These are phyloP conservation scores for Colletotrichum spaethianum DNA, from an alignment of 2,329 filamentous ascomycete genomes.

Conservation along the genomic window DNA sequence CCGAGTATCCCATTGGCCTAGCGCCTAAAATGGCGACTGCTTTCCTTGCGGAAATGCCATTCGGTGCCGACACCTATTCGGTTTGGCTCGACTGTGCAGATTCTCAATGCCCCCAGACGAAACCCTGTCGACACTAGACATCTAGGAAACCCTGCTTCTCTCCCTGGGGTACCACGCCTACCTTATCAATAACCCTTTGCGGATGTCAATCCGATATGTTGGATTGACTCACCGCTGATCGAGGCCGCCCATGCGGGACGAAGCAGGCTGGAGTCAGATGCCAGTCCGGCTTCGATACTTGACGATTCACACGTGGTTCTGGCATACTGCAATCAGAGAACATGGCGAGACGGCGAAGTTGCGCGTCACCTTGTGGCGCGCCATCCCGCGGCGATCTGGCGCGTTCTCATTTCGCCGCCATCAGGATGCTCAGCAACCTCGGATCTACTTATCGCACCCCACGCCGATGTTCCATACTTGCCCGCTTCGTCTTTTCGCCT, in stretches of 20 bases:
- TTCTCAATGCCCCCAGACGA: not conserved
- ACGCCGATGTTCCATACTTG: not conserved
- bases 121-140: conserved; percentile 5
- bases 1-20: conserved; percentile 6
- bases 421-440: not conserved
- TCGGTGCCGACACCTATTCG: not conserved
- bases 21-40: not conserved
- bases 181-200: not conserved
- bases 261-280: not conserved
- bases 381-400: not conserved
- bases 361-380: not conserved
- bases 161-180: not conserved
- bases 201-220: not conserved
- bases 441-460: not conserved
- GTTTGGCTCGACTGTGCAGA: not conserved
- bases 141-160: conserved; percentile 3
- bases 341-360: not conserved
- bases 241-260: conserved; percentile 6
- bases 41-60: conserved; percentile 17
- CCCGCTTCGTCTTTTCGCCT: not conserved
- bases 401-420: not conserved
- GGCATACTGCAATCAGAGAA: not conserved
- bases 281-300: not conserved
- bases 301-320: not conserved
- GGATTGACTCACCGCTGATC: conserved; percentile 28